Evolutionary conservation across 805 yeast species (phyloP).

Genomic region (Pichia nakasei): DNA sequence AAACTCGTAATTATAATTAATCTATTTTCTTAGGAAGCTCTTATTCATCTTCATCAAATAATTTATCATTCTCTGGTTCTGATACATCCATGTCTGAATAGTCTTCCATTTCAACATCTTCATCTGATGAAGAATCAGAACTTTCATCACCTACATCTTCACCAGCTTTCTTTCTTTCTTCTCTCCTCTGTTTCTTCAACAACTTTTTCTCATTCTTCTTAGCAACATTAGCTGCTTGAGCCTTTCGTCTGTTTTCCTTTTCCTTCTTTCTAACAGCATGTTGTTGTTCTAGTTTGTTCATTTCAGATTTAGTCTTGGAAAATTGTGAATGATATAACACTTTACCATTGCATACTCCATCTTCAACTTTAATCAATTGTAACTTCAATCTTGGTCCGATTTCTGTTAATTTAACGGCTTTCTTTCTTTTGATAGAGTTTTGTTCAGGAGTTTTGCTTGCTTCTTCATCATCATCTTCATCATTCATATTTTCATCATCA

Average conservation of each 20-base stretch:
- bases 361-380: constrained; percentile 78
- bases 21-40: too few relatives aligned
- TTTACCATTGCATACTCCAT: constrained; percentile 83
- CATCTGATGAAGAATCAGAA: constrained; percentile 14
- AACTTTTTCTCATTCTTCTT: constrained; percentile 66
- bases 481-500: not conserved
- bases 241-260: constrained; percentile 63
- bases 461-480: constrained; percentile 10
- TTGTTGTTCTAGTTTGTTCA: constrained; percentile 49
- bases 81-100: constrained; percentile 14
- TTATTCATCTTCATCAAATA: constrained; percentile 20
- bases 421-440: constrained; percentile 36
- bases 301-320: constrained; percentile 54
- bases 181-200: constrained; percentile 62
- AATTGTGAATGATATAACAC: constrained; percentile 74
- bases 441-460: constrained; percentile 11
- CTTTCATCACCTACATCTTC: constrained; percentile 25
- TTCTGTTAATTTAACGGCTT: constrained; percentile 88
- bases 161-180: constrained; percentile 27
- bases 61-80: constrained; percentile 14
- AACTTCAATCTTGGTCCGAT: constrained; percentile 84
- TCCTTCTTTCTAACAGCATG: constrained; percentile 55
- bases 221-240: constrained; percentile 71
- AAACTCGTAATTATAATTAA: too few relatives aligned
- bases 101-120: constrained; percentile 13